A percentile compares a stretch with the other conserved stretches of the same genome.
Evolutionary conservation across 2,329 filamentous ascomycete genomes (phyloP).

Genomic region (Ilyonectria mors-panacis): DNA sequence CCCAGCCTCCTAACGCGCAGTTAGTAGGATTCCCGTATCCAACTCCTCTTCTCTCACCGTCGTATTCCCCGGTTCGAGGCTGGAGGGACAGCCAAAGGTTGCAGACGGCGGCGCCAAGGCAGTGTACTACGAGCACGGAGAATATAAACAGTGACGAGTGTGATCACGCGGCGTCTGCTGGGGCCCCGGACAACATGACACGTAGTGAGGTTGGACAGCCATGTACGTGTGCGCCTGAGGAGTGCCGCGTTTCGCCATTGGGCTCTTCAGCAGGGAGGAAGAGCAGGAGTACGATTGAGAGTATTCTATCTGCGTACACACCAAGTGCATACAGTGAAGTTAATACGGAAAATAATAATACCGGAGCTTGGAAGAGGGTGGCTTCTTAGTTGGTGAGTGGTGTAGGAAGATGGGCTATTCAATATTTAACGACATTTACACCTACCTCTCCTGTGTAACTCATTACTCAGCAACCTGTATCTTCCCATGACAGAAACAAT

Average conservation of each 20-base stretch:
- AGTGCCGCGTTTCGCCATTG: not conserved
- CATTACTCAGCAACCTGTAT: not conserved
- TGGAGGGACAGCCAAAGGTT: not conserved
- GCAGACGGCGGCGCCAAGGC: not conserved
- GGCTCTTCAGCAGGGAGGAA: not conserved
- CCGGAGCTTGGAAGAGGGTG: not conserved
- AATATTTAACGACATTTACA: not conserved
- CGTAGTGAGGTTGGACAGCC: not conserved
- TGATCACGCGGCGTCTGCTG: not conserved
- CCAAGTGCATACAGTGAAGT: not conserved
- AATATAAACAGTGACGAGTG: not conserved
- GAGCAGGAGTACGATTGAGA: slow-evolving; percentile 12
- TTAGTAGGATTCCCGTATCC: slow-evolving; percentile 23
- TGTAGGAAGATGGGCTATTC: not conserved
- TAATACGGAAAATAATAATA: not conserved
- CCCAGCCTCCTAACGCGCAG: slow-evolving; percentile 1
- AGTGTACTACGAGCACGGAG: not conserved
- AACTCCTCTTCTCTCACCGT: slow-evolving; percentile 7
- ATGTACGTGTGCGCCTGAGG: not conserved
- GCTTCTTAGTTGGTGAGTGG: not conserved
- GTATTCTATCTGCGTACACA: slow-evolving; percentile 1
- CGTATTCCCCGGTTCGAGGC: not conserved
- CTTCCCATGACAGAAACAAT: not conserved
- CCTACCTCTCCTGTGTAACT: not conserved
- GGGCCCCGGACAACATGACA: not conserved